A percentile compares a stretch with the other conserved stretches of the same genome.
Evolutionary conservation across 73 alveolate genomes (phyloP).

Genomic region (Paraurostyla sp.): DNA sequence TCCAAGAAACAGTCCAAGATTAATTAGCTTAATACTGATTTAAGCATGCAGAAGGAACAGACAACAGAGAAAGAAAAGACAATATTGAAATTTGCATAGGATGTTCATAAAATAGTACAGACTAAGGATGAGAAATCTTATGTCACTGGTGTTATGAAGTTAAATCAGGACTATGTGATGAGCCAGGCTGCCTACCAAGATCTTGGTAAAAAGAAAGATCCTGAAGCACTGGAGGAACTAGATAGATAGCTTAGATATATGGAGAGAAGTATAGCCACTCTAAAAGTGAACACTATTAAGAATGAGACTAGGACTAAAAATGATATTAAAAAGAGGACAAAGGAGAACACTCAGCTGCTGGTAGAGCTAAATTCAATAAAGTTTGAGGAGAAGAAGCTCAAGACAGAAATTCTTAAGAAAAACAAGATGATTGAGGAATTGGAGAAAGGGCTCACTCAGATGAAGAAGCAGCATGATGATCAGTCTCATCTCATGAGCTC

Average conservation of each 20-base stretch:
- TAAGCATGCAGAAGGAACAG: constrained; percentile 66
- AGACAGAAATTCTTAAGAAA: constrained; percentile 50
- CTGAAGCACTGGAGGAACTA: constrained; percentile 89
- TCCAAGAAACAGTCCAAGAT: constrained; percentile 74
- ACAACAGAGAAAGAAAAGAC: constrained; percentile 84
- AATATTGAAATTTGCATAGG: constrained; percentile 81
- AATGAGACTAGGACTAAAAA: constrained; percentile 81
- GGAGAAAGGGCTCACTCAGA: constrained; percentile 20
- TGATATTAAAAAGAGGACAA: constrained; percentile 87
- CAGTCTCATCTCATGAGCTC: background rate
- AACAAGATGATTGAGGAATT: constrained; percentile 63
- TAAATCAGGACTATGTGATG: constrained; percentile 86
- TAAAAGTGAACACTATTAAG: constrained; percentile 85
- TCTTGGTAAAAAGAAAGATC: constrained; percentile 87
- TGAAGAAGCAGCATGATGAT: constrained; percentile 33
- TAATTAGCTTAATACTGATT: constrained; percentile 78
- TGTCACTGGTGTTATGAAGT: constrained; percentile 84
- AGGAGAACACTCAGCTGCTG: constrained; percentile 85
- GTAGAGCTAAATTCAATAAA: constrained; percentile 87
- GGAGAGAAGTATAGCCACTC: constrained; percentile 83
- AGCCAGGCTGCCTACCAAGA: constrained; percentile 78
- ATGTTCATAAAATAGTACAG: constrained; percentile 87
- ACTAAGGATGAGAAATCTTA: constrained; percentile 87
- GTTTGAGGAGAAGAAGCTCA: constrained; percentile 69
- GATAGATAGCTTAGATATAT: constrained; percentile 87